Base-by-base conservation (phyloP, 164 flowering plant genomes). In the Stephania yunnanensis region DNA sequence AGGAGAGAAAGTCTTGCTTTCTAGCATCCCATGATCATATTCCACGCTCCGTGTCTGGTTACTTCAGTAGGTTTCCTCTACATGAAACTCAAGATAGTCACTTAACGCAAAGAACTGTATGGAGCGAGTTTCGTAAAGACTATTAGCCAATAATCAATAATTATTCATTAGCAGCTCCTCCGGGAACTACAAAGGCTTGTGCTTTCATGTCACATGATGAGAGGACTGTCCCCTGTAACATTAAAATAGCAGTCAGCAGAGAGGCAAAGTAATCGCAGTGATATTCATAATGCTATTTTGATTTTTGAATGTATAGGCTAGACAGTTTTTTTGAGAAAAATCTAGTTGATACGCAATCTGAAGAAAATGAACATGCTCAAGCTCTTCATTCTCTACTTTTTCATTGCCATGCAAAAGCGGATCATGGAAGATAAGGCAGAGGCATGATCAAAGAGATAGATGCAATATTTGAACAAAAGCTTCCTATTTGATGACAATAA, bases 211-310 rank as follows among this genome's bases (percentile, higher is more conserved):
- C 91, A 71, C 82, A 82, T 31, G 90, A 84, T 55, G 89, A 87
- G 68, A 91, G 76, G 66, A 81, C 86, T 44, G 83, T 80, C 75
- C 78, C 81, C 91, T 91, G 89, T 72, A 83, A 25, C 80, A 80
- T 75, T 15, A 75, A 72, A 46, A 67, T 74, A 66, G 76, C 65
- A 72, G 68, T 75, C 10, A 69, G 75, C 70, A 44, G 74, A 74
- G 17, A 58, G 44, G 11, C 30, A 64, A 3, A 72, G 46, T 42
- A 29, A 81, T 29, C 46, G 74, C 15, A 19, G 15, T 63, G 15
- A 7, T 19, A 63, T 63, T 7, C 55, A 19, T 19, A 22, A 19
- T 7, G 17, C 8, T 19, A 6, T 19, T 5, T 15, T 61, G 65
- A 61, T 15, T 15, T 52, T 50, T 10, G 15, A 50, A 10, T 50